Conservation (phyloP, 176 grass and related monocot genomes). For the Rhynchospora tenuis region DNA sequence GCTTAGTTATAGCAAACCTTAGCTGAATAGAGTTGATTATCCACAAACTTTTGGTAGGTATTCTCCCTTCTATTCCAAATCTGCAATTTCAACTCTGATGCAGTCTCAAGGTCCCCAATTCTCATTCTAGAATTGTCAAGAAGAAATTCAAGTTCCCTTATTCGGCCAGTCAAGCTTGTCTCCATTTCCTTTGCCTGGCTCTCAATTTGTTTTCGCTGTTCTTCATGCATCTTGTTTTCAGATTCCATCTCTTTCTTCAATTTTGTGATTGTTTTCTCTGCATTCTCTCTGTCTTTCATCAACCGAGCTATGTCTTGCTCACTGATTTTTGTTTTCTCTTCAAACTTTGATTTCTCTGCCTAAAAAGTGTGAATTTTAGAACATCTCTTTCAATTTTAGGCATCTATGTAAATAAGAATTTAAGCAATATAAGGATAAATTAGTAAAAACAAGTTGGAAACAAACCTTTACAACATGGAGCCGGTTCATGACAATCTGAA, state of each 20-base stretch:
- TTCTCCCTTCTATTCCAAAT: constrained; percentile 78
- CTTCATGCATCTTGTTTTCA: constrained; percentile 57
- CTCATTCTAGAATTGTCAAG: constrained; percentile 61
- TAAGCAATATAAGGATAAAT: constrained; percentile 4
- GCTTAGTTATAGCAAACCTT: constrained; percentile 20
- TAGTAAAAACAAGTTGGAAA: constrained; percentile 25
- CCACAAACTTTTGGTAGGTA: constrained; percentile 55
- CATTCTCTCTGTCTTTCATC: constrained; percentile 58
- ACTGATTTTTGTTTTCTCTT: constrained; percentile 57
- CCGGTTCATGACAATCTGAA: constrained; percentile 70
- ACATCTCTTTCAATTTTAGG: not conserved
- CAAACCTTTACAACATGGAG: constrained; percentile 72
- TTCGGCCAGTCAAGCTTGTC: constrained; percentile 45
- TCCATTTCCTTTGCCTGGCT: constrained; percentile 54
- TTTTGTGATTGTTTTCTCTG: constrained; percentile 46
- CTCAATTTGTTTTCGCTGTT: constrained; percentile 44
- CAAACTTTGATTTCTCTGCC: constrained; percentile 79
- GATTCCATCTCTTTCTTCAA: constrained; percentile 73
- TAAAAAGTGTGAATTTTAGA: constrained; percentile 31
- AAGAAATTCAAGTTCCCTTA: constrained; percentile 67
- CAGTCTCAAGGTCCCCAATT: constrained; percentile 61
- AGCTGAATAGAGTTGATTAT: constrained; percentile 44
- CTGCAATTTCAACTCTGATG: constrained; percentile 57
- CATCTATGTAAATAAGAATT: constrained; percentile 7
- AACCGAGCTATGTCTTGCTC: constrained; percentile 57